Evolutionary conservation across 2,329 filamentous ascomycete species (phyloP).

Genomic region (Colletotrichum costaricense): DNA sequence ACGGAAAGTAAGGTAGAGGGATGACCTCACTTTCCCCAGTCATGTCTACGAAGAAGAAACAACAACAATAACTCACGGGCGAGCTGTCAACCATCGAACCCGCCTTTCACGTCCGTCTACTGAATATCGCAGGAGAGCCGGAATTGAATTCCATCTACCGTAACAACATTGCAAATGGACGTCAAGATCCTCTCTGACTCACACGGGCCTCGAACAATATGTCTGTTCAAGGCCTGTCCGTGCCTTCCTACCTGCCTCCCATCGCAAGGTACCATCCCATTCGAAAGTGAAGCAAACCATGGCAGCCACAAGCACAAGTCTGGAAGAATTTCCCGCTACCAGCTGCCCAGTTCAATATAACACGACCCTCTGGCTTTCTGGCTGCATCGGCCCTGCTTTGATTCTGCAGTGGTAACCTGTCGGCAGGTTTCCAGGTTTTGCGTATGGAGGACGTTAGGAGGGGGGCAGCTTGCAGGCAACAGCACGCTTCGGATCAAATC

Average conservation of each 20-base stretch:
- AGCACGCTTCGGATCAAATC: not conserved
- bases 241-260: not conserved
- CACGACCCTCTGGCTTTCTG: not conserved
- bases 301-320: not conserved
- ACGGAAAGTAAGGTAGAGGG: too few species aligned
- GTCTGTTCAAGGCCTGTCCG: too few species aligned
- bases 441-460: not conserved
- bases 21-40: too few species aligned
- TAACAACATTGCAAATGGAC: too few species aligned
- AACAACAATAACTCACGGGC: too few species aligned
- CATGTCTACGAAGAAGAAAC: too few species aligned
- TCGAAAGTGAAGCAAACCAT: not conserved
- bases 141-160: too few species aligned
- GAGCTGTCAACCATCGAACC: too few species aligned
- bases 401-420: not conserved
- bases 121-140: too few species aligned
- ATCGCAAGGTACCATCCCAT: not conserved
- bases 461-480: too few species aligned
- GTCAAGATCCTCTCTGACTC: not conserved
- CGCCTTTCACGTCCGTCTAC: too few species aligned
- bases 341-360: not conserved
- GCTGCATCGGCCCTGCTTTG: not conserved
- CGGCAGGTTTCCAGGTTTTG: slow-evolving; percentile 7
- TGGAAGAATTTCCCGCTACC: not conserved
- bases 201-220: not conserved